Conservation (phyloP, 163 green algal genomes). For the Scenedesmus sp. region DNA sequence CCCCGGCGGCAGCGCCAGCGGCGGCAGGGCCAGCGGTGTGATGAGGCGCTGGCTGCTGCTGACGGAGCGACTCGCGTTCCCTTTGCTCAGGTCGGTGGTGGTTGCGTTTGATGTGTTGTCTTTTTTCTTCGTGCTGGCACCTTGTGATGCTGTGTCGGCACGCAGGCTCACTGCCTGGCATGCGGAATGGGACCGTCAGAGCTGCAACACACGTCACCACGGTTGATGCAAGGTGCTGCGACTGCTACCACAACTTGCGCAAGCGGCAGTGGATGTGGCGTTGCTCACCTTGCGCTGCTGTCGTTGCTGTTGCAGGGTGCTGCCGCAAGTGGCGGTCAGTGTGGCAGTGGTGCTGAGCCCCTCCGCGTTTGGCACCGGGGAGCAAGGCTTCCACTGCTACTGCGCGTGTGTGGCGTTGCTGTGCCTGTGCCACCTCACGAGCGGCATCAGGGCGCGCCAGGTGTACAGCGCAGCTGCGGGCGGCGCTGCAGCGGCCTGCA, state of each 20-base stretch:
- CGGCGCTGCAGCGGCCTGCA: background rate
- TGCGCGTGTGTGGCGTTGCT: background rate
- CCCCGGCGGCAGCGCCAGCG: background rate
- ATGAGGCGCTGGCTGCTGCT: slow-evolving; percentile 3
- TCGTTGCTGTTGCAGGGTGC: slow-evolving; percentile 23
- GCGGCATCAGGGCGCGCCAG: background rate
- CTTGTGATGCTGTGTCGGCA: background rate
- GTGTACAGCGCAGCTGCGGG: background rate
- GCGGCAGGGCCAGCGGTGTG: background rate
- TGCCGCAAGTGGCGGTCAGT: slow-evolving; percentile 35
- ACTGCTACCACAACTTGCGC: background rate
- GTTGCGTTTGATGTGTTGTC: background rate
- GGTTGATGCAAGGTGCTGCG: background rate
- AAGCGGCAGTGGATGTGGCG: background rate
- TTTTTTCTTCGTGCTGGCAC: background rate
- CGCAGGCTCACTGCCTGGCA: background rate
- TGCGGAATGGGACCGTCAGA: background rate
- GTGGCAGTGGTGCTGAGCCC: slow-evolving; percentile 33
- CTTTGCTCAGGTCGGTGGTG: slow-evolving; percentile 36
- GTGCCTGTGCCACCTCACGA: slow-evolving; percentile 10
- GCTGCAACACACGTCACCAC: background rate
- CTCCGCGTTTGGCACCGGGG: background rate
- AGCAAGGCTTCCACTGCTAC: background rate
- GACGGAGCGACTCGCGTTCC: slow-evolving; percentile 25
- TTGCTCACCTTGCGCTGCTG: background rate